Evolutionary conservation across 768 basidiomycete genomes (phyloP).

Genomic region (Leccinum sublutescens): DNA sequence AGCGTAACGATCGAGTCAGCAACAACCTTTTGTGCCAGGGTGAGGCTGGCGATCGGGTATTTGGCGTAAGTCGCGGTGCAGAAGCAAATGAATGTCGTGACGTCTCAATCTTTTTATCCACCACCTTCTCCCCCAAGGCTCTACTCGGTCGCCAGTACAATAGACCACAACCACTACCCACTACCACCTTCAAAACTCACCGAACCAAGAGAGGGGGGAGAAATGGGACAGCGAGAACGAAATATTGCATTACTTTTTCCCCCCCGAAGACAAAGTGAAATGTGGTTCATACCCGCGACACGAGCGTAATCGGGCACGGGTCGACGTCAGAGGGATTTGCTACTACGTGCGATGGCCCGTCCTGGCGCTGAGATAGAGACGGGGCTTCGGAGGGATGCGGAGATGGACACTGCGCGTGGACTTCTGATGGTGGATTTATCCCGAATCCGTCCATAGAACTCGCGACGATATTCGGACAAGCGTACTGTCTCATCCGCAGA

Average conservation of each 20-base stretch:
- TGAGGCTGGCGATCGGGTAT: background rate
- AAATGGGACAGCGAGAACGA: background rate
- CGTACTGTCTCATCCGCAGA: slow-evolving; percentile 11
- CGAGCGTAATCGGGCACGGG: slow-evolving; percentile 13
- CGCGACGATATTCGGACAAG: slow-evolving; percentile 25
- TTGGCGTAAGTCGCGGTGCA: background rate
- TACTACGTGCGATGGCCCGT: background rate
- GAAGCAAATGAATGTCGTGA: background rate
- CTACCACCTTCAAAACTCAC: background rate
- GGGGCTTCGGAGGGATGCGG: slow-evolving; percentile 1
- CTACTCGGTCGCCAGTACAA: background rate
- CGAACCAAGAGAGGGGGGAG: background rate
- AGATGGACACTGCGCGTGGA: slow-evolving; percentile 11
- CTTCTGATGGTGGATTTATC: slow-evolving; percentile 8
- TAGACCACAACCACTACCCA: background rate
- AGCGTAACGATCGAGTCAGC: background rate
- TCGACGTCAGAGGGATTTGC: slow-evolving; percentile 4
- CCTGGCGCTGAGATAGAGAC: background rate
- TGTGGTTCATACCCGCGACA: slow-evolving; percentile 12
- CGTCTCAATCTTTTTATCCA: background rate
- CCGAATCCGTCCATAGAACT: slow-evolving; percentile 23
- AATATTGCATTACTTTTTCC: slow-evolving; percentile 1
- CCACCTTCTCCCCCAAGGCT: background rate
- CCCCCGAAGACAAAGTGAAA: background rate
- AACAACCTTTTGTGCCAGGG: background rate